phyloP scores from a whole-genome alignment of 2,329 filamentous ascomycete species.

The Cercospora sojina region DNA sequence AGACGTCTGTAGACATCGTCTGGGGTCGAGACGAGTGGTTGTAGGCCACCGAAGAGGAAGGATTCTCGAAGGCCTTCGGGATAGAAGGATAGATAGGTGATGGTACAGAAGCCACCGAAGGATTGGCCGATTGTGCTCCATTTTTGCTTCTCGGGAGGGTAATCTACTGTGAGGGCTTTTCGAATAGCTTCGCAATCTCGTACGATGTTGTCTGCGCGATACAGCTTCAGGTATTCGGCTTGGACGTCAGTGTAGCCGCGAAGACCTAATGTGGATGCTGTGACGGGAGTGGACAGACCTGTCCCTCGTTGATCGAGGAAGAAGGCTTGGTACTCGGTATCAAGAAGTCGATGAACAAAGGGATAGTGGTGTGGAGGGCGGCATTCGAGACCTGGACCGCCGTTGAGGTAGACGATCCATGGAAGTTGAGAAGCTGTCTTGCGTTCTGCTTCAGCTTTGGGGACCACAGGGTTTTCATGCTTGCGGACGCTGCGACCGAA shows the following conservation, averaged over 20 bases:
- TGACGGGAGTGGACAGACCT: constrained; percentile 78
- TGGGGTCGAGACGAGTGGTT: constrained; percentile 68
- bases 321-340: constrained; percentile 78
- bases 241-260: constrained; percentile 66
- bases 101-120: constrained; percentile 83
- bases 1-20: constrained; percentile 74
- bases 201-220: constrained; percentile 88
- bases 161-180: constrained; percentile 67
- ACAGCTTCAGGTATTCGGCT: constrained; percentile 76
- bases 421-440: constrained; percentile 53
- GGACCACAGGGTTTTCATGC: constrained; percentile 56
- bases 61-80: constrained; percentile 71
- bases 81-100: constrained; percentile 79
- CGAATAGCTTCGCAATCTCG: constrained; percentile 85
- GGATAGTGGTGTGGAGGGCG: constrained; percentile 69
- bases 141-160: constrained; percentile 66
- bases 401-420: constrained; percentile 73
- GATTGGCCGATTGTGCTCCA: constrained; percentile 90
- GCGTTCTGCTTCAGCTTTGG: constrained; percentile 57
- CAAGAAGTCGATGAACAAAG: constrained; percentile 68
- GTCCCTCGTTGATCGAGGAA: constrained; percentile 91
- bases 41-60: constrained; percentile 81
- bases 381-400: constrained; percentile 80
- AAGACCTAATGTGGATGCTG: constrained; percentile 66
- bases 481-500: constrained; percentile 75